phyloP scores from a whole-genome alignment of 1,139 yeast species.

The Candida pseudocylindracea region DNA sequence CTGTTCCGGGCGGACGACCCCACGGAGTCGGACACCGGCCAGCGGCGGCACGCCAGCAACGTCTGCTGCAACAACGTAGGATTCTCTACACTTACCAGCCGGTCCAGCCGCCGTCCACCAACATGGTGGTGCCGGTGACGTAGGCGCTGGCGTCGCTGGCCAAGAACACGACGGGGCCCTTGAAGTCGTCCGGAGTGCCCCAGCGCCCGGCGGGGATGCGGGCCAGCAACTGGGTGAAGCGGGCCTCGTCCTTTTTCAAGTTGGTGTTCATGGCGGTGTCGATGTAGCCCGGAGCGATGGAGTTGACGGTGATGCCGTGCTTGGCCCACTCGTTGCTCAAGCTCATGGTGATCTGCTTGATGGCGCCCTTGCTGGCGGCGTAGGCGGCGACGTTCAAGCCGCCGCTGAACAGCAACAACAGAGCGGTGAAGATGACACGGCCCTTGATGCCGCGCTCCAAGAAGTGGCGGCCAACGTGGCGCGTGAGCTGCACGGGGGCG shows the following conservation, averaged over 20 bases:
- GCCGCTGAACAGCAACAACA: constrained; percentile 17
- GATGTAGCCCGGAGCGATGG: constrained; percentile 34
- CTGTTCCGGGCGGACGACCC: no score
- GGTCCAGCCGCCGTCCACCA: constrained; percentile 6
- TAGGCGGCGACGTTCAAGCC: constrained; percentile 7
- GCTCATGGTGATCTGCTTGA: constrained; percentile 22
- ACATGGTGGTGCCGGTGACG: constrained; percentile 1
- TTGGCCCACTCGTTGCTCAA: constrained; percentile 33
- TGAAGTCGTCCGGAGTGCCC: constrained; percentile 30
- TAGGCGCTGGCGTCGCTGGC: constrained; percentile 8
- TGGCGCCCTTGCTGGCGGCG: constrained; percentile 22
- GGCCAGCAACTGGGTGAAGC: constrained; percentile 6
- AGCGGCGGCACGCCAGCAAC: no score
- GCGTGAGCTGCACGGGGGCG: constrained; percentile 20
- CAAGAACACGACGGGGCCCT: constrained; percentile 29
- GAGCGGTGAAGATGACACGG: constrained; percentile 9
- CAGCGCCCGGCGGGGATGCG: constrained; percentile 29
- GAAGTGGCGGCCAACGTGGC: constrained; percentile 20
- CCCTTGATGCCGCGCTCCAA: constrained; percentile 8
- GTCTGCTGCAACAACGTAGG: no score
- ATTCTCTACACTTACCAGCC: no score
- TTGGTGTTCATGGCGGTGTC: constrained; percentile 25
- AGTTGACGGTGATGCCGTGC: constrained; percentile 12
- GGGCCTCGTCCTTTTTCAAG: constrained; percentile 7
- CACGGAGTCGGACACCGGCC: no score